Evolutionary conservation across 345 rosid species (phyloP), one percentile per base, ranked within the genome.

Genomic region (Gossypioides kirkii): DNA sequence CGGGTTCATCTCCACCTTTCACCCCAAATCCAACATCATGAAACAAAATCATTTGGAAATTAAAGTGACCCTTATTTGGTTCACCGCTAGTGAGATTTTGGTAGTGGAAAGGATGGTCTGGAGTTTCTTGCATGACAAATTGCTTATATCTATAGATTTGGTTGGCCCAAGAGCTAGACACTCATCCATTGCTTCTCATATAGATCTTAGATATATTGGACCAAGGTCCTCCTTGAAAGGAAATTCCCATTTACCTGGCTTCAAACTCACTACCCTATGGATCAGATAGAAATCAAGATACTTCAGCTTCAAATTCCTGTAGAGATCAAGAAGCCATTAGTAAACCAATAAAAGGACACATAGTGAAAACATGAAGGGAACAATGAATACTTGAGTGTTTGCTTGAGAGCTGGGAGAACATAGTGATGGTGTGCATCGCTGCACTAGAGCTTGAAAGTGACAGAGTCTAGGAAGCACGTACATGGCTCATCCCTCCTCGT

Each of bases 1-100:
- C 38, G 98, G 97, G 84, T 87, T 91, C 73, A 92, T 75, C 82
- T 94, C 97, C 81, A 94, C 97, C 98, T 88, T 79, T 73, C 58
- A 53, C 5, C 10, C 17, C 14, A 43, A 50, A 50, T 50, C 54
- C 18, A 17, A 5, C 54, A 5, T 16, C 7, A 45, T 45, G 49
- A 45, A 45, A 45, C 49, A 45, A 23, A 4, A 23, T 10, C 3
- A 10, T 4, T 3, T 22, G 13, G 32, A 22, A 56, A 58, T n/a
- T 18, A 10, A 42, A 18, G n/a, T 10, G 20, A 63, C n/a, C 2
- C 76, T 74, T 16, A 71, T 63, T 63, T 87, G 87, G 62, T 83
- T 81, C 8, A 83, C 83, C 4, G 64, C 73, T 3, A 86, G 88
- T 41, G 78, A 73, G 10, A 83, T 82, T 42, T 41, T 76, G 23